Base-by-base conservation (phyloP, 202 grass and related monocot species). In the Dendrocalamus latiflorus region DNA sequence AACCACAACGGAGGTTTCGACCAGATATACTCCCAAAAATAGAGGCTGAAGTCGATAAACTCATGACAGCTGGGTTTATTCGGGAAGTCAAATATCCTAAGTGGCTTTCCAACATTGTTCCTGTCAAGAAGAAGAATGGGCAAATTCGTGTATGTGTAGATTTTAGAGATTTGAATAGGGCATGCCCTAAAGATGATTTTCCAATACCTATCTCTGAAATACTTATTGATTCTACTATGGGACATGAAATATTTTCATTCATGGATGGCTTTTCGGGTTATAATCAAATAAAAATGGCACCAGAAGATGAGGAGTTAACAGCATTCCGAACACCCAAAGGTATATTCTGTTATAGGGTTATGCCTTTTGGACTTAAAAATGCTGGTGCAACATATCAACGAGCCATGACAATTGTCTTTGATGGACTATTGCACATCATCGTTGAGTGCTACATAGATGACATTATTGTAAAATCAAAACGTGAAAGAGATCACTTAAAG, bases 361-460 rank as follows among this genome's bases (percentile, higher is more conserved):
- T 82, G 54, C 37, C 26, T 8, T 82, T 82, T 9, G 56, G 53
- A 10, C 22, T 81, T n/a, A 78, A 82, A 82, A 82, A 72, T 61
- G 51, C 20, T 1, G n/a, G 16, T 34, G 38, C 54, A 6, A 82
- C 54, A 38, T 83, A 74, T 1, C 41, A 83, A 9, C 9, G 22
- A 5, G 47, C 58, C 0, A 84, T 75, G 81, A 68, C 58, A 0
- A 49, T 77, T 13, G 14, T 67, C 15, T 6, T 50, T 7, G 75
- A 77, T 34, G 42, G 42, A 0, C 6, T 77, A 13, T 8, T 76
- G 1, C 63, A 66, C 15, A n/a, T 55, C 8, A 44, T 68, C 0
- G 37, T 76, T 1, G 81, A 84, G 4, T 84, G 82, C 0, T 84
- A 84, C n/a, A 57, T 70, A 44, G 63, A 84, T 18, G 59, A 76